Evolutionary conservation across 1,284 basidiomycete species (phyloP).

Genomic region (Pholiota adiposa): DNA sequence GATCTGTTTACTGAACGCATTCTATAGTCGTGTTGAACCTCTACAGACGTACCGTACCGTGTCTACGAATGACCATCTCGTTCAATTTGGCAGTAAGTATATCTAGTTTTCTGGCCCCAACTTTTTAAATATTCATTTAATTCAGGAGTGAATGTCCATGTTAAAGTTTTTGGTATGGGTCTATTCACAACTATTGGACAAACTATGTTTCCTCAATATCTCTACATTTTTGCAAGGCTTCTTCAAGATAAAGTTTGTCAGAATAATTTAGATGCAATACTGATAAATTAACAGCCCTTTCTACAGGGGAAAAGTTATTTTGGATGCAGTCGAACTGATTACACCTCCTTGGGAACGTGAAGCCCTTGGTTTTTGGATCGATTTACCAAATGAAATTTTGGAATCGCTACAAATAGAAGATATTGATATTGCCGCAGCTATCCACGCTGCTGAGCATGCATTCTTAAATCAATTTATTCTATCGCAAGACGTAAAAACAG

Average conservation of each 20-base stretch:
- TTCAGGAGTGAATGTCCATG: slow-evolving; percentile 69
- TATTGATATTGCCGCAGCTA: slow-evolving; percentile 72
- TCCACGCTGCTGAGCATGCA: slow-evolving; percentile 87
- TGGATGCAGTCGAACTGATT: slow-evolving; percentile 83
- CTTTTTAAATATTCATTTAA: background rate
- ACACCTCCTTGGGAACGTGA: slow-evolving; percentile 80
- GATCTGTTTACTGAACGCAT: background rate
- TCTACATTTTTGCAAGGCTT: slow-evolving; percentile 42
- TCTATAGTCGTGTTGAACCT: slow-evolving; percentile 73
- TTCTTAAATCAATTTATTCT: slow-evolving; percentile 81
- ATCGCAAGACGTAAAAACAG: slow-evolving; percentile 77
- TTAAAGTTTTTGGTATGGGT: slow-evolving; percentile 80
- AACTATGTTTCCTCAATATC: background rate
- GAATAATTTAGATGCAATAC: background rate
- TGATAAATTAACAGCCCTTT: background rate
- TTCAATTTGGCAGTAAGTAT: slow-evolving; percentile 75
- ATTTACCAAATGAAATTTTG: slow-evolving; percentile 65
- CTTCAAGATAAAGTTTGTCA: slow-evolving; percentile 61
- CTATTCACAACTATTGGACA: background rate
- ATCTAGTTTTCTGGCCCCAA: background rate
- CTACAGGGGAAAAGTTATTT: slow-evolving; percentile 62
- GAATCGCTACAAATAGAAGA: slow-evolving; percentile 58
- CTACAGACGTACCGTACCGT: slow-evolving; percentile 79
- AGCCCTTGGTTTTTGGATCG: slow-evolving; percentile 86
- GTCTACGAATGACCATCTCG: slow-evolving; percentile 64